A percentile compares a stretch with the other conserved stretches of the same genome.
Evolutionary conservation across 768 basidiomycete genomes (phyloP).

Genomic region (Suillus hirtellus): DNA sequence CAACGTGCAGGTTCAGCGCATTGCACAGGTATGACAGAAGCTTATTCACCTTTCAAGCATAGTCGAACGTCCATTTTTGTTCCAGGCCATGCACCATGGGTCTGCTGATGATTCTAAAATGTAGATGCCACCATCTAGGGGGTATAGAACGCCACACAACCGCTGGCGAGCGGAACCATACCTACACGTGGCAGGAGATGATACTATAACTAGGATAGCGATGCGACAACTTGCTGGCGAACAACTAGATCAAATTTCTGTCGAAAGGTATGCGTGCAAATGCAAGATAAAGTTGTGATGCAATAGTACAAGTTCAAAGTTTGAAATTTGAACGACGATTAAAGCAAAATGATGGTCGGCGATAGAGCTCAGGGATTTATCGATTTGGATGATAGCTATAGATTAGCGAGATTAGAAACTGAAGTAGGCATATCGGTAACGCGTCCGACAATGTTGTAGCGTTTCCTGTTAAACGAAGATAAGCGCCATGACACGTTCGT

Average conservation of each 20-base stretch:
- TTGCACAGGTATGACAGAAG: background rate
- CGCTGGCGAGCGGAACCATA: background rate
- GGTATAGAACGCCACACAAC: background rate
- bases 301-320: background rate
- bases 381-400: slow-evolving; percentile 1
- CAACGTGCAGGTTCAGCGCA: background rate
- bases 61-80: background rate
- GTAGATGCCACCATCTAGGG: background rate
- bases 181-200: slow-evolving; percentile 2
- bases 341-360: background rate
- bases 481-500: background rate
- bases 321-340: slow-evolving; percentile 6
- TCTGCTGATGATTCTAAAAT: background rate
- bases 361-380: background rate
- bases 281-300: background rate
- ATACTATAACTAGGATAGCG: background rate
- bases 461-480: slow-evolving; percentile 50
- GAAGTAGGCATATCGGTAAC: slow-evolving; percentile 56
- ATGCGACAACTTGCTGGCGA: background rate
- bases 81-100: background rate
- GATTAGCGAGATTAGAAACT: slow-evolving; percentile 23
- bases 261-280: slow-evolving; percentile 1
- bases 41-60: slow-evolving; percentile 3
- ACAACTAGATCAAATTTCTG: background rate
- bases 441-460: slow-evolving; percentile 85